Conservation (phyloP, 2,329 filamentous ascomycete species). For the Zymoseptoria ardabiliae region DNA sequence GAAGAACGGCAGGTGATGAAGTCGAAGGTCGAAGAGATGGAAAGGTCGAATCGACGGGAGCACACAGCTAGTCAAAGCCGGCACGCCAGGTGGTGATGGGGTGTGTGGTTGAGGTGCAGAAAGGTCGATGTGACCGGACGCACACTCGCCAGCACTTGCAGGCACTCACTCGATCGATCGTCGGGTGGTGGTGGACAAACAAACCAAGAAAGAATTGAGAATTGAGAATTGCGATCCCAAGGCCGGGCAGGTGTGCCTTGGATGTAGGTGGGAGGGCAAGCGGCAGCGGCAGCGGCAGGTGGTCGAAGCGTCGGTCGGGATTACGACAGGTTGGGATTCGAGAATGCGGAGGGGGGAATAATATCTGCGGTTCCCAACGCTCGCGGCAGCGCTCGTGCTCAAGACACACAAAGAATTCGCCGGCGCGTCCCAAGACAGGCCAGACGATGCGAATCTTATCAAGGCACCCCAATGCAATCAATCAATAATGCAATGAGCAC, state of each 20-base stretch:
- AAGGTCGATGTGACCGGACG: background rate
- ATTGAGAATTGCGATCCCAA: background rate
- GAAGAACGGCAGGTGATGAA: slow-evolving; percentile 10
- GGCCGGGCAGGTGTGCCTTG: background rate
- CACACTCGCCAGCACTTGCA: background rate
- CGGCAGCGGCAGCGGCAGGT: too few relatives aligned
- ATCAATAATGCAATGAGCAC: background rate
- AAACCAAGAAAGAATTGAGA: background rate
- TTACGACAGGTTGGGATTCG: background rate
- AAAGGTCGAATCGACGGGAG: slow-evolving; percentile 15
- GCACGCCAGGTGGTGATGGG: slow-evolving; percentile 1
- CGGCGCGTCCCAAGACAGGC: background rate
- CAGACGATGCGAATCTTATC: background rate
- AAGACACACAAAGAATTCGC: background rate
- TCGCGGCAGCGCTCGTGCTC: background rate
- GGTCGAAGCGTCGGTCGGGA: background rate
- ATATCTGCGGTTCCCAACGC: background rate
- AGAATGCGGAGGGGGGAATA: slow-evolving; percentile 11
- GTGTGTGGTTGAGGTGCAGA: background rate
- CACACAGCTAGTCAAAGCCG: slow-evolving; percentile 35
- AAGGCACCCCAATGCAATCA: background rate
- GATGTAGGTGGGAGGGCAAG: background rate
- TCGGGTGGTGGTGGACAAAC: background rate
- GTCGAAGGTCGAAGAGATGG: slow-evolving; percentile 7
- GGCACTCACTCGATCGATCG: background rate